phyloP scores from a whole-genome alignment of 805 yeast genomes.

The Lipomyces starkeyi region DNA sequence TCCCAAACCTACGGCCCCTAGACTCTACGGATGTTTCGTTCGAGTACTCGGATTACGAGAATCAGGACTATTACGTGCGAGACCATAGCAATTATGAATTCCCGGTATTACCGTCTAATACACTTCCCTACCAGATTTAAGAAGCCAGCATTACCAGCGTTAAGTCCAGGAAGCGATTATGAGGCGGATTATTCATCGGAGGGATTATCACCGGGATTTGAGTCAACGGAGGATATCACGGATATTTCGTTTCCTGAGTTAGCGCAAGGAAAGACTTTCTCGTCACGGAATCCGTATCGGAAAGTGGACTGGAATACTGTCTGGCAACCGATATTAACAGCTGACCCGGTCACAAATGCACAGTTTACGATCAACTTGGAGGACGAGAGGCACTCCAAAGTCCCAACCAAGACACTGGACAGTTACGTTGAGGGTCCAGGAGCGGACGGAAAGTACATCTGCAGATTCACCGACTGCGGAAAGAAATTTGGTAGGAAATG shows the following conservation, averaged over 20 bases:
- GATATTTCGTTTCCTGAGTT: conserved; percentile 36
- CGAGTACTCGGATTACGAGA: conserved; percentile 11
- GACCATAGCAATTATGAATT: not conserved
- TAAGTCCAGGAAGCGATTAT: conserved; percentile 28
- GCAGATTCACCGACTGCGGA: conserved; percentile 78
- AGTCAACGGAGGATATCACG: conserved; percentile 28
- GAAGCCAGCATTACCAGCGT: not conserved
- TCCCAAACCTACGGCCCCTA: not conserved
- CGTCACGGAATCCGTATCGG: conserved; percentile 6
- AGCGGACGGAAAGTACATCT: conserved; percentile 69
- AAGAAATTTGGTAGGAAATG: conserved; percentile 86
- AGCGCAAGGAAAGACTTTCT: conserved; percentile 12
- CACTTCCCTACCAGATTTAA: not conserved
- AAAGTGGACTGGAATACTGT: conserved; percentile 19
- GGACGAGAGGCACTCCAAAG: conserved; percentile 7
- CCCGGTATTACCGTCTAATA: not conserved
- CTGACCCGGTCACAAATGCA: conserved; percentile 34
- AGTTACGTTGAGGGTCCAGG: conserved; percentile 47
- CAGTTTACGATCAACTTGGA: conserved; percentile 16
- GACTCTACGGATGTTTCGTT: conserved; percentile 13
- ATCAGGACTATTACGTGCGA: conserved; percentile 6
- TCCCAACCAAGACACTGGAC: conserved; percentile 27
- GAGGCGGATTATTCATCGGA: conserved; percentile 34
- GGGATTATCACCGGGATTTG: conserved; percentile 30
- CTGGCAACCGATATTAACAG: conserved; percentile 36